Conservation (phyloP, 257 asterid genomes). For the Vinca minor region DNA sequence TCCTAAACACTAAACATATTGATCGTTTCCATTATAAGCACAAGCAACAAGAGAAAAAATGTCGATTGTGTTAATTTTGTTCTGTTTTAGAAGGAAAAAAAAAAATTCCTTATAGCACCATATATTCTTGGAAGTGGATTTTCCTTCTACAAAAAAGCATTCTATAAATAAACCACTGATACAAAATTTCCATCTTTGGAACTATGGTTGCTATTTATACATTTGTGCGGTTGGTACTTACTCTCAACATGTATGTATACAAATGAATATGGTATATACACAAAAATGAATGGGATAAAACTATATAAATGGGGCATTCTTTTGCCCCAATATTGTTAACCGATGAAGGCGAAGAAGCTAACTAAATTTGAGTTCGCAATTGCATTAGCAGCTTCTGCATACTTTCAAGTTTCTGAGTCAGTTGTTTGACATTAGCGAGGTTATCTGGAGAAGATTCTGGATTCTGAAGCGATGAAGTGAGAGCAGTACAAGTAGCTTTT, state of each 20-base stretch:
- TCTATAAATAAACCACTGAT: neutral
- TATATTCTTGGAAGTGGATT: neutral
- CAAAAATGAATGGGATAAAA: slow-evolving; percentile 27
- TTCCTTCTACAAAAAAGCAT: neutral
- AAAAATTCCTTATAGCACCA: too few species aligned
- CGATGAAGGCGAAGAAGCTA: slow-evolving; percentile 1
- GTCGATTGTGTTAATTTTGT: too few species aligned
- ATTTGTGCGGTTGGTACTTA: slow-evolving; percentile 14
- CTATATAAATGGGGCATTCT: slow-evolving; percentile 13
- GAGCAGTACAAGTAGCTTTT: slow-evolving; percentile 55
- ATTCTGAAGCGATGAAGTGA: slow-evolving; percentile 36
- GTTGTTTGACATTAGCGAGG: slow-evolving; percentile 43
- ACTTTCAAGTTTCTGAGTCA: slow-evolving; percentile 65
- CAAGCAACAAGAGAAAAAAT: too few species aligned
- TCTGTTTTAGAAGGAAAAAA: too few species aligned
- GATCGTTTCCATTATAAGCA: too few species aligned
- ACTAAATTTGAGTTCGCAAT: slow-evolving; percentile 46
- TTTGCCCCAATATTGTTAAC: slow-evolving; percentile 5
- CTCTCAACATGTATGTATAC: slow-evolving; percentile 11
- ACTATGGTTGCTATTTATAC: slow-evolving; percentile 4
- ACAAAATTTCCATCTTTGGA: slow-evolving; percentile 6
- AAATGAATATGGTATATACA: slow-evolving; percentile 3
- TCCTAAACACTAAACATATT: too few species aligned
- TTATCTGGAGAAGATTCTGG: slow-evolving; percentile 37
- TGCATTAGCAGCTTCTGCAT: slow-evolving; percentile 61